Percentiles rank a stretch among this genome's conserved stretches.
Evolutionary conservation across 192 early-diverging fungal genomes (phyloP).

Genomic region (Pilaira anomala): DNA sequence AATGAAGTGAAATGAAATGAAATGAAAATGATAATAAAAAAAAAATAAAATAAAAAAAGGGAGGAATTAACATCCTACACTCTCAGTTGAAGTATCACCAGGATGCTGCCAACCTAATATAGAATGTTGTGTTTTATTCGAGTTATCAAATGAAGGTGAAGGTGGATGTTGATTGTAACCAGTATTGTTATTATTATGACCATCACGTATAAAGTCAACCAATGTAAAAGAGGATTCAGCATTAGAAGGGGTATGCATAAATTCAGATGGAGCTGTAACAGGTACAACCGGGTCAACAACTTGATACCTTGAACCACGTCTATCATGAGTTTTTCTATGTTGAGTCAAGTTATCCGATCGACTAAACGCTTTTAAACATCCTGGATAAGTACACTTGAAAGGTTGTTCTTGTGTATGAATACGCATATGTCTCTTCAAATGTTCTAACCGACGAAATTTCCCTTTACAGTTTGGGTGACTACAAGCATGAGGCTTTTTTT

Average conservation of each 20-base stretch:
- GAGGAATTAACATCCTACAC: constrained; percentile 19
- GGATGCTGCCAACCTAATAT: constrained; percentile 28
- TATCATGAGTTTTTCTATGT: constrained; percentile 51
- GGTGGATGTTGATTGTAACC: not conserved
- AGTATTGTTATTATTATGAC: constrained; percentile 11
- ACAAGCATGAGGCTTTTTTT: constrained; percentile 35
- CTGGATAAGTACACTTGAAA: constrained; percentile 50
- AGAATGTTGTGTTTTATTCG: constrained; percentile 1
- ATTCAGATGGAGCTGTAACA: not conserved
- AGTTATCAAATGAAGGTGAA: too few species aligned
- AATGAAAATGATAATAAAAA: constrained; percentile 10
- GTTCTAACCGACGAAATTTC: constrained; percentile 75
- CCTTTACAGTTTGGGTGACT: constrained; percentile 40
- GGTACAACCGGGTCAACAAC: not conserved
- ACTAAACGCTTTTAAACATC: constrained; percentile 59
- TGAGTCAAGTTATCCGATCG: constrained; percentile 61
- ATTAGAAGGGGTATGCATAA: constrained; percentile 6
- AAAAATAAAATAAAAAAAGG: constrained; percentile 5
- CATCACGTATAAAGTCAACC: constrained; percentile 14
- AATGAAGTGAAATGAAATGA: not conserved
- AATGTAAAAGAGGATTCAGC: not conserved
- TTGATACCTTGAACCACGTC: constrained; percentile 16
- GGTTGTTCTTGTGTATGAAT: constrained; percentile 64
- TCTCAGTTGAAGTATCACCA: constrained; percentile 22
- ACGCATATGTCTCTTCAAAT: constrained; percentile 73